A percentile compares a stretch with the other conserved stretches of the same genome.
Evolutionary conservation across 148 eudicot genomes (phyloP).

Genomic region (Pharnaceum exiguum): DNA sequence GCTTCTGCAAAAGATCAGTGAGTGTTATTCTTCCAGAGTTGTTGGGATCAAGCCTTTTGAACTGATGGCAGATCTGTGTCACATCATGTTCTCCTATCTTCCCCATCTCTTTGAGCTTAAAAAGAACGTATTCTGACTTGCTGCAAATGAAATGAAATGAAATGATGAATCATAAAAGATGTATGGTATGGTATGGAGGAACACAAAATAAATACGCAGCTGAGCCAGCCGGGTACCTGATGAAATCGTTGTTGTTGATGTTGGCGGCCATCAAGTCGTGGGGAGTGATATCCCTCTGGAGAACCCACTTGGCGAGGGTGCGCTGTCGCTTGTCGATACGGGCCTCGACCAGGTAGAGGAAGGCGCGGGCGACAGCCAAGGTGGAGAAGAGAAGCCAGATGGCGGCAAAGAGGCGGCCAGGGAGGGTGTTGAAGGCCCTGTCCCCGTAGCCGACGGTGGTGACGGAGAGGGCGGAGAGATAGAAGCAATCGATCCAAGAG

Average conservation of each 20-base stretch:
- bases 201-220: too few relatives aligned
- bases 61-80: constrained; percentile 47
- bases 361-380: constrained; percentile 57
- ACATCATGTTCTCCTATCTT: constrained; percentile 53
- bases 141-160: constrained; percentile 32
- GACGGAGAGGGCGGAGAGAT: constrained; percentile 54
- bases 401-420: constrained; percentile 53
- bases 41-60: constrained; percentile 43
- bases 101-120: constrained; percentile 69
- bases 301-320: constrained; percentile 46
- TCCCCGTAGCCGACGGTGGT: constrained; percentile 76
- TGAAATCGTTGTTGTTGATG: constrained; percentile 44
- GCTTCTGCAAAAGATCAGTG: constrained; percentile 33
- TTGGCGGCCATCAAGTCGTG: constrained; percentile 56
- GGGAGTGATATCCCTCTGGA: constrained; percentile 48
- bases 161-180: too few relatives aligned
- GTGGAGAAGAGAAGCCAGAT: constrained; percentile 61
- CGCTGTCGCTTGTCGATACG: constrained; percentile 58
- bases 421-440: constrained; percentile 41
- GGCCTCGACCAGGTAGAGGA: constrained; percentile 59
- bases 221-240: constrained; percentile 28
- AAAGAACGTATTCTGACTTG: constrained; percentile 54
- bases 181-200: too few relatives aligned
- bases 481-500: constrained; percentile 45
- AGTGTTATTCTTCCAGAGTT: constrained; percentile 55